phyloP scores from a whole-genome alignment of 1,284 basidiomycete genomes.

The Leucoagaricus sp. region DNA sequence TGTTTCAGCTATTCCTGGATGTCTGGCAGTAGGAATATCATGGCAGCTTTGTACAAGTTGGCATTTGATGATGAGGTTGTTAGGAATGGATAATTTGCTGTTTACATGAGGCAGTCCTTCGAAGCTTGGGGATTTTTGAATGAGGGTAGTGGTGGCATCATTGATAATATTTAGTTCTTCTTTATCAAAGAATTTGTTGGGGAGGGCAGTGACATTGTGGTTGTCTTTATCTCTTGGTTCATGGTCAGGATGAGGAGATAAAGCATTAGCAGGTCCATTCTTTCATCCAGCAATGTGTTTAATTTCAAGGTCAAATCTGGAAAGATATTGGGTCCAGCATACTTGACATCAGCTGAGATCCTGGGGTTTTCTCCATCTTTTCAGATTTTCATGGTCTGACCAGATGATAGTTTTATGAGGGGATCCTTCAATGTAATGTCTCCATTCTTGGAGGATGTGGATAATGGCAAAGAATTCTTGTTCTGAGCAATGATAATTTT shows the following conservation, averaged over 20 bases:
- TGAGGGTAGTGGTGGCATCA: too few relatives aligned
- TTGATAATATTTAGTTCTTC: too few relatives aligned
- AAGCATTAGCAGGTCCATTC: slow-evolving; percentile 18
- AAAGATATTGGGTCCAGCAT: slow-evolving; percentile 33
- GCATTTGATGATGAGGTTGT: too few relatives aligned
- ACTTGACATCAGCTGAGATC: slow-evolving; percentile 41
- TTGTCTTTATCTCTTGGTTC: slow-evolving; percentile 19
- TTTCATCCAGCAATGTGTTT: slow-evolving; percentile 13
- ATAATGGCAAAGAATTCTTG: slow-evolving; percentile 45
- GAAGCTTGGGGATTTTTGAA: too few relatives aligned
- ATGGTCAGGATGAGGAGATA: slow-evolving; percentile 20
- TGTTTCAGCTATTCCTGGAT: slow-evolving; percentile 2
- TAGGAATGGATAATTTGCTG: too few relatives aligned
- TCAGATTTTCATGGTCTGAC: slow-evolving; percentile 46
- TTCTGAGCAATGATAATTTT: slow-evolving; percentile 41
- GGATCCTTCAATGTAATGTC: slow-evolving; percentile 35
- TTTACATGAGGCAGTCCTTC: too few relatives aligned
- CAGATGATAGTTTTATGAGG: slow-evolving; percentile 26
- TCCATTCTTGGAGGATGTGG: slow-evolving; percentile 38
- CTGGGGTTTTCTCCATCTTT: slow-evolving; percentile 37
- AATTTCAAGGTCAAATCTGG: slow-evolving; percentile 8
- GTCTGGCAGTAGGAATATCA: slow-evolving; percentile 7
- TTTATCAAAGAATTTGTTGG: too few relatives aligned
- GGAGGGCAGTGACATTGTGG: too few relatives aligned
- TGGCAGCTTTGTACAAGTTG: neutral